A percentile compares a stretch with the other conserved stretches of the same genome.
Evolutionary conservation across 1,139 yeast species (phyloP).

Genomic region (Lodderomyces metapsilosis): DNA sequence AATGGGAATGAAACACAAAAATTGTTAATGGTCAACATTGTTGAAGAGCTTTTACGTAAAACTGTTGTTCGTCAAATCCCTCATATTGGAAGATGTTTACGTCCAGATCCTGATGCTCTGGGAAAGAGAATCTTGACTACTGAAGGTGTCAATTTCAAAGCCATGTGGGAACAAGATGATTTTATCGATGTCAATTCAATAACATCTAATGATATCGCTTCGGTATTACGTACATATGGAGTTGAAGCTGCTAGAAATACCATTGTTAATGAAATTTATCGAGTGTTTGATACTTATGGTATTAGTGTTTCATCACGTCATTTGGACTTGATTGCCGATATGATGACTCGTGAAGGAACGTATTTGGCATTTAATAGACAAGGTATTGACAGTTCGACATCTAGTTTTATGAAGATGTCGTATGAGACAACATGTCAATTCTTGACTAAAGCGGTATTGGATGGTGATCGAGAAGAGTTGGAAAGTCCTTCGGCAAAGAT

Average conservation of each 20-base stretch:
- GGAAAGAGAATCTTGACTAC: slow-evolving; percentile 76
- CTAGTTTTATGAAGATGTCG: slow-evolving; percentile 98
- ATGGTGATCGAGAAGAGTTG: slow-evolving; percentile 84
- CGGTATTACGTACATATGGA: slow-evolving; percentile 90
- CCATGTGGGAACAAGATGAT: slow-evolving; percentile 98
- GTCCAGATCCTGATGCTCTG: slow-evolving; percentile 61
- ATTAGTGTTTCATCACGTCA: slow-evolving; percentile 92
- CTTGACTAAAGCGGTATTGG: slow-evolving; percentile 92
- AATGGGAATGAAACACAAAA: slow-evolving; percentile 81
- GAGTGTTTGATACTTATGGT: slow-evolving; percentile 95
- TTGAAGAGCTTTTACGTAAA: slow-evolving; percentile 86
- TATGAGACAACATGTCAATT: slow-evolving; percentile 98
- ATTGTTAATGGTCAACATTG: slow-evolving; percentile 93
- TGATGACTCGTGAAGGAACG: slow-evolving; percentile 99
- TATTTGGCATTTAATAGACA: slow-evolving; percentile 97
- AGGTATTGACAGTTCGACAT: slow-evolving; percentile 94
- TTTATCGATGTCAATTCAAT: slow-evolving; percentile 86
- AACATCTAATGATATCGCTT: slow-evolving; percentile 87
- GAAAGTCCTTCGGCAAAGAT: slow-evolving; percentile 95
- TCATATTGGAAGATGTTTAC: slow-evolving; percentile 88
- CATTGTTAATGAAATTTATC: slow-evolving; percentile 91
- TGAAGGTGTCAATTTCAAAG: slow-evolving; percentile 96
- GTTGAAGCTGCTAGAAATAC: slow-evolving; percentile 99
- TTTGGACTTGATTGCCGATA: slow-evolving; percentile 94
- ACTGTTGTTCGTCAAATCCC: slow-evolving; percentile 94